Conservation (phyloP, 208 protist species). For the Crithidia expoeki region DNA sequence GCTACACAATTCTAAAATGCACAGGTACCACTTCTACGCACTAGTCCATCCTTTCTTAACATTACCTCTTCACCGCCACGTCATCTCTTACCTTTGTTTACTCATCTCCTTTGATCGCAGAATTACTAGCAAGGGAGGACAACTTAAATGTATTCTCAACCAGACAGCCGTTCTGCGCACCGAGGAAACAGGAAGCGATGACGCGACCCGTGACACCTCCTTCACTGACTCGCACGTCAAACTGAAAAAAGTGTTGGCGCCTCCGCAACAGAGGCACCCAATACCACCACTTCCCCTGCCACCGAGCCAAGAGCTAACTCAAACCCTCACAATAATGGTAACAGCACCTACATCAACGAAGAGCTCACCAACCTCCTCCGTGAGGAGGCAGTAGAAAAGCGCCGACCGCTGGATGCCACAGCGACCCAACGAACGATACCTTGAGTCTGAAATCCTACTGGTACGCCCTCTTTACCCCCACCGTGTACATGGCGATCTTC, state of each 20-base stretch:
- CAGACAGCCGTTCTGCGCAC: background rate
- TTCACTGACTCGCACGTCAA: background rate
- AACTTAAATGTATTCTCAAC: too few relatives aligned
- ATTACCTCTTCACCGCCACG: background rate
- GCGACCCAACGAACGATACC: conserved; percentile 31
- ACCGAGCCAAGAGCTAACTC: too few relatives aligned
- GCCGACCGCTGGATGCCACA: conserved; percentile 11
- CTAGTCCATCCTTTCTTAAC: too few relatives aligned
- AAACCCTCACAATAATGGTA: background rate
- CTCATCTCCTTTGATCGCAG: conserved; percentile 16
- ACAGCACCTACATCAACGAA: background rate
- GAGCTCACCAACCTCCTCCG: background rate
- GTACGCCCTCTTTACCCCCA: conserved; percentile 39
- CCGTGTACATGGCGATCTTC: conserved; percentile 53
- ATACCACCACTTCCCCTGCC: background rate
- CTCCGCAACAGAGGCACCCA: background rate
- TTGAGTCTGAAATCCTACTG: conserved; percentile 36
- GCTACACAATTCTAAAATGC: too few relatives aligned
- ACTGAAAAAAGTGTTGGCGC: background rate
- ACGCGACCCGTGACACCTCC: background rate
- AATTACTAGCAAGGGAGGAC: too few relatives aligned
- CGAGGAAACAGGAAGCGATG: background rate
- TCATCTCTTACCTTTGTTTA: conserved; percentile 1
- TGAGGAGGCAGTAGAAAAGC: background rate
- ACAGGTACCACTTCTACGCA: too few relatives aligned